A percentile compares a stretch with the other conserved stretches of the same genome.
Evolutionary conservation across 495 filamentous ascomycete species (phyloP).

Genomic region (Hyphodiscus hymeniophilus): DNA sequence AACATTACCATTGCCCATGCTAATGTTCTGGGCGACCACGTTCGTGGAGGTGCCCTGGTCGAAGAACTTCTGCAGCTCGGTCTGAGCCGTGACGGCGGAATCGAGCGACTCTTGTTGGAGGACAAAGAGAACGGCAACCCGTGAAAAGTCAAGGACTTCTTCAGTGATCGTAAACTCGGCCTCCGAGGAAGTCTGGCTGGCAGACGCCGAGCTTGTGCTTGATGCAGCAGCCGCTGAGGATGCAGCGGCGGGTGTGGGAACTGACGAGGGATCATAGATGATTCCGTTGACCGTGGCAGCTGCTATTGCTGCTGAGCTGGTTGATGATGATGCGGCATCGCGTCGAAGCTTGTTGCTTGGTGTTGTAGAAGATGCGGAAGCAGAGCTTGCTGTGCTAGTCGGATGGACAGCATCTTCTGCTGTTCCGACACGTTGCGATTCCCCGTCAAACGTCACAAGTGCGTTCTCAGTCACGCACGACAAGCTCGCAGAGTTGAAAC

Average conservation of each 20-base stretch:
- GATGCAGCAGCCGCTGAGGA: conserved; percentile 11
- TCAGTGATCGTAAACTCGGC: conserved; percentile 34
- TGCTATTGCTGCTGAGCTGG: conserved; percentile 17
- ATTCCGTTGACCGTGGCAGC: conserved; percentile 14
- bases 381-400: conserved; percentile 2
- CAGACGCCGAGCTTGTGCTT: not conserved
- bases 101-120: conserved; percentile 46
- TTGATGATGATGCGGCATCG: not conserved
- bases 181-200: too few species aligned
- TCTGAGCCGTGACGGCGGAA: conserved; percentile 49
- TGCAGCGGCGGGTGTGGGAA: conserved; percentile 13
- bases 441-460: conserved; percentile 70
- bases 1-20: conserved; percentile 33
- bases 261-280: conserved; percentile 23
- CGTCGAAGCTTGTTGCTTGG: not conserved
- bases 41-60: conserved; percentile 32
- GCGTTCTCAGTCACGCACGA: conserved; percentile 78
- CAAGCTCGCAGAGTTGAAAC: conserved; percentile 66
- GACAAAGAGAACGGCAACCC: conserved; percentile 53
- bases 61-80: conserved; percentile 37
- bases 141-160: conserved; percentile 56
- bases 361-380: conserved; percentile 1
- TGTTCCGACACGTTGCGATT: conserved; percentile 28
- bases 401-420: conserved; percentile 20
- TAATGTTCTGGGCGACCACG: conserved; percentile 22